Evolutionary conservation across 73 alveolate genomes (phyloP).

Genomic region (Paramecium primaurelia): DNA sequence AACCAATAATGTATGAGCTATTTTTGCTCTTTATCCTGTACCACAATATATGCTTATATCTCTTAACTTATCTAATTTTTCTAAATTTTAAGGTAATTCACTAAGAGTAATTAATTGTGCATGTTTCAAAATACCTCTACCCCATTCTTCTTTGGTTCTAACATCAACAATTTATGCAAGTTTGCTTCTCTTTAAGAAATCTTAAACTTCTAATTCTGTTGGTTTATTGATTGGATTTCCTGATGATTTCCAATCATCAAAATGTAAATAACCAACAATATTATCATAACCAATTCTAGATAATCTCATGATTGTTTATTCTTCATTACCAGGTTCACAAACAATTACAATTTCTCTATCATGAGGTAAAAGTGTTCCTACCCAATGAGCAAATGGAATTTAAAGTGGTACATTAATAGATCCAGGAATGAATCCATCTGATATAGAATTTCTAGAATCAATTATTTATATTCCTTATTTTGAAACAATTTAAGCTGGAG

Average conservation of each 20-base stretch:
- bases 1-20: slow-evolving; percentile 41
- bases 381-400: slow-evolving; percentile 67
- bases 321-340: slow-evolving; percentile 58
- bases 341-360: slow-evolving; percentile 40
- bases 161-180: slow-evolving; percentile 39
- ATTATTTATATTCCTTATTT: neutral
- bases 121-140: slow-evolving; percentile 15
- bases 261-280: slow-evolving; percentile 42
- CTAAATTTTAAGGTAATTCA: slow-evolving; percentile 31
- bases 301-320: slow-evolving; percentile 63
- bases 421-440: slow-evolving; percentile 56
- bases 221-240: slow-evolving; percentile 25
- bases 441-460: slow-evolving; percentile 48
- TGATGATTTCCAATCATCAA: slow-evolving; percentile 26
- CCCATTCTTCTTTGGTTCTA: slow-evolving; percentile 56
- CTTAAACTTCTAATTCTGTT: slow-evolving; percentile 20
- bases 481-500: neutral
- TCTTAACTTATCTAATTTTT: slow-evolving; percentile 17
- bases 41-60: slow-evolving; percentile 56
- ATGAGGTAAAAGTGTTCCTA: slow-evolving; percentile 57
- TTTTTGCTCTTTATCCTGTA: slow-evolving; percentile 59
- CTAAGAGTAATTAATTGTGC: slow-evolving; percentile 56
- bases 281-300: slow-evolving; percentile 66
- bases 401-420: slow-evolving; percentile 54
- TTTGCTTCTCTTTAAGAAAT: slow-evolving; percentile 36